A percentile compares a stretch with the other conserved stretches of the same genome.
These are phyloP conservation scores for Excoecaria cochinchinensis DNA, from an alignment of 345 rosid genomes.

Conservation along the genomic window DNA sequence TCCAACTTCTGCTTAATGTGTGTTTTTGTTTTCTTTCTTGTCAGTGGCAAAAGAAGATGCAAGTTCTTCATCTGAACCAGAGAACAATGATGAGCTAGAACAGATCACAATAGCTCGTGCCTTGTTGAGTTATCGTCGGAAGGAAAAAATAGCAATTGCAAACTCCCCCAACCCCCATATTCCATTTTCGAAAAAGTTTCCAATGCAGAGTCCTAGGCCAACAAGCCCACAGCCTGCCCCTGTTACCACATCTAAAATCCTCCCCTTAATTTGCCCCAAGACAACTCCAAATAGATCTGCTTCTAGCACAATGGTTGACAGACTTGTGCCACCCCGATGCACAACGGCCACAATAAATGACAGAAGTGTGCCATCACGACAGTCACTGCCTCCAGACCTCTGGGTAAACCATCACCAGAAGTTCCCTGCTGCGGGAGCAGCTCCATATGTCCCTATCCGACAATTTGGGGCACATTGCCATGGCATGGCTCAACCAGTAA, in stretches of 20 bases:
- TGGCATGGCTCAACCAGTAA: constrained; percentile 84
- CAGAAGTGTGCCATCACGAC: constrained; percentile 20
- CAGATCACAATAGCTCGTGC: constrained; percentile 92
- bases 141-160: constrained; percentile 70
- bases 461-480: constrained; percentile 56
- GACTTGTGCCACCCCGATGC: constrained; percentile 9
- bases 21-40: constrained; percentile 17
- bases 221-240: constrained; percentile 77
- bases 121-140: constrained; percentile 59
- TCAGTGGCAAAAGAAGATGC: constrained; percentile 97
- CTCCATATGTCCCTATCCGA: constrained; percentile 77
- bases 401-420: constrained; percentile 44
- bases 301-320: constrained; percentile 33
- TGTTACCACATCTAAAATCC: constrained; percentile 76
- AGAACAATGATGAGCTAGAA: constrained; percentile 83
- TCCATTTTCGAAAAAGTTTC: constrained; percentile 72
- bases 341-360: constrained; percentile 19
- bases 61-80: constrained; percentile 71
- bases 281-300: constrained; percentile 47
- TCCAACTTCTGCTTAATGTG: background rate
- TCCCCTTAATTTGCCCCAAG: constrained; percentile 79
- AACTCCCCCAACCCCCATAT: constrained; percentile 51
- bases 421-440: constrained; percentile 74
- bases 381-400: constrained; percentile 33
- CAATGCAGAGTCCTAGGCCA: constrained; percentile 67